Conservation (phyloP, 495 filamentous ascomycete genomes). For the Penicillium pancosmium region DNA sequence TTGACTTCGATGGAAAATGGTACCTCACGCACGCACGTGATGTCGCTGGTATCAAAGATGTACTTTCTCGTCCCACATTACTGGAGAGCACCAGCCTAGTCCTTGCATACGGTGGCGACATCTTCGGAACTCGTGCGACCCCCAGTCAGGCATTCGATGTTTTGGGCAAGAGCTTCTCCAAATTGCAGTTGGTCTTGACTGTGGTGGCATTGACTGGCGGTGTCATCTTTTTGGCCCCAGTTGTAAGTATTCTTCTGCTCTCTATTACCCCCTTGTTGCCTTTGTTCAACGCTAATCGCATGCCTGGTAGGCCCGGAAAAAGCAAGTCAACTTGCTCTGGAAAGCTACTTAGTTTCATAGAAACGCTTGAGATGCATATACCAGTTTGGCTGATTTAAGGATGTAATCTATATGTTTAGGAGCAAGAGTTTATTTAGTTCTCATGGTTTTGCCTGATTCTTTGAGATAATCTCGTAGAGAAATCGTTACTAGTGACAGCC, state of each 20-base stretch:
- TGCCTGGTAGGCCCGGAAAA: conserved; percentile 37
- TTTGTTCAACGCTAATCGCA: conserved; percentile 13
- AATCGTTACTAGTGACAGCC: too few relatives aligned
- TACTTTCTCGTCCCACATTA: conserved; percentile 72
- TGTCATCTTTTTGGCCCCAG: conserved; percentile 75
- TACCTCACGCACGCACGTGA: conserved; percentile 82
- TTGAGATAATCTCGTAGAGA: too few relatives aligned
- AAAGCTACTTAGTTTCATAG: conserved; percentile 26
- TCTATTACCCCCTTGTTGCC: background rate
- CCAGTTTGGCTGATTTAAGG: conserved; percentile 6
- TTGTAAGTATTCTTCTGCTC: conserved; percentile 61
- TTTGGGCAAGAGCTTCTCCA: conserved; percentile 89
- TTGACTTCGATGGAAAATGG: conserved; percentile 85
- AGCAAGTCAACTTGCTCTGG: conserved; percentile 48
- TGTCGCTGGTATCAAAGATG: conserved; percentile 69
- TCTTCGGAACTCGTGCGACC: conserved; percentile 82
- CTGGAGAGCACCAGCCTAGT: conserved; percentile 95
- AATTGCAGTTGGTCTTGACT: conserved; percentile 79
- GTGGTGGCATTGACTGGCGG: conserved; percentile 76
- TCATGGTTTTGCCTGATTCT: background rate
- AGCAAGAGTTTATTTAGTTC: background rate
- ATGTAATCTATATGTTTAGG: conserved; percentile 18
- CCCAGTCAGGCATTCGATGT: conserved; percentile 91
- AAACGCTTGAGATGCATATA: conserved; percentile 12
- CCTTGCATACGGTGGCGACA: conserved; percentile 82